Evolutionary conservation across 306 rosid species (phyloP), one percentile per base, ranked within the genome.

Genomic region (Medicago lupulina): DNA sequence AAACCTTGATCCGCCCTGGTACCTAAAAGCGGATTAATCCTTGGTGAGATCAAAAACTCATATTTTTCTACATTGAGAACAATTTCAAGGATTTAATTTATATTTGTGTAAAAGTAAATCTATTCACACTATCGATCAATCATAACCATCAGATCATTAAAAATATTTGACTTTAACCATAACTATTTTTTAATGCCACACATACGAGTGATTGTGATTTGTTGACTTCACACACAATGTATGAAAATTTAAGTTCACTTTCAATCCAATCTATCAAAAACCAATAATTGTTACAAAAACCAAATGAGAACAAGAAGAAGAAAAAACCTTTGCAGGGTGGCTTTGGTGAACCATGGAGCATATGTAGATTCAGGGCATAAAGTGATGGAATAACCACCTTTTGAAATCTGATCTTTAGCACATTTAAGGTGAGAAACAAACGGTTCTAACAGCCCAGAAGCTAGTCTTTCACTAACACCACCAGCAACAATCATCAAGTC

Each of bases 341-440:
- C 96, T 87, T 92, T 96, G 83, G 99, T 92, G 89, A 96, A 96
- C 99, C 99, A 96, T 13, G 89, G 81, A 68, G 96, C 82, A 67
- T 73, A 78, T 13, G 82, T 63, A 76, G 49, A 78, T 4, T 85
- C 68, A n/a, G 99, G 90, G 66, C 89, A 88, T 60, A 96, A 90
- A 82, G 86, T 83, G 53, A 96, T 89, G 49, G 99, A 96, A 81
- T 96, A 96, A 9, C 99, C 99, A 68, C 98, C 99, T 85, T 92
- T 96, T 7, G 96, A 92, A 89, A 92, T 96, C 90, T 96, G 99
- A 88, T 96, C 99, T 74, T 87, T 84, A 7, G 99, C 99, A 55
- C 86, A 84, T 78, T 88, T 86, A 9, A 96, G 84, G 72, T 96
- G 99, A 38, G 79, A 74, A 58, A 96, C 83, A 85, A 96, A 96